Base-by-base conservation (phyloP, 2,329 filamentous ascomycete genomes). In the Xylaria polymorpha region DNA sequence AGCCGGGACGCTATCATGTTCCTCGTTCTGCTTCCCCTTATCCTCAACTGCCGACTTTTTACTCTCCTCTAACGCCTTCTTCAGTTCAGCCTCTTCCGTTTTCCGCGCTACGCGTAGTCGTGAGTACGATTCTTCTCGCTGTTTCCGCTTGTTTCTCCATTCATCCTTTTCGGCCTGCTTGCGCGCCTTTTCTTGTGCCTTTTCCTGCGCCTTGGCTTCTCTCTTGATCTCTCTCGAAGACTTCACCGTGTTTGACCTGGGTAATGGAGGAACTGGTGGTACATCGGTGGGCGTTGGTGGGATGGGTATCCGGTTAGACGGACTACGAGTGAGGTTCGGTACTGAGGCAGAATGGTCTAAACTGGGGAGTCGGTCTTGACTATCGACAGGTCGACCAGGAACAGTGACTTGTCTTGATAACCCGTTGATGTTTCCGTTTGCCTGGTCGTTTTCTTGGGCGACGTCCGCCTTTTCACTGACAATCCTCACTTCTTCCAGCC, bases 301-400 rank as follows among this genome's bases (percentile, higher is more conserved):
- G 25, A 77, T 72, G 2, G 77, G 77, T 46, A 80, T 71, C 22
- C 79, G 78, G 32, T 69, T 66, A 66, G 74, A 70, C 69, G 74
- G 57, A 51, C 66, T 63, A 50, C 62, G 35, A 22, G 66, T 59
- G 39, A 74, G 73, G 39, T 66, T 76, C 1, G 90, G 91, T 0
- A 90, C 89, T 1, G 92, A 92, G 25, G 85, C 84, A 9, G 89
- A 88, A 74, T 93, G 91, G 25, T 90, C 88, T 8, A 95, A 83
- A 32, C 83, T 87, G 12, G 84, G 83, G 75, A 91, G 87, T 1
- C 82, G 79, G 14, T 88, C 85, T 20, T 83, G 83, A 7, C 88
- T 84, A 2, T 83, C 81, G 0, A 81, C 75, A 10, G 83, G 81
- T 4, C 82, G 81, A 29, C 77, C 75, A 0, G 88, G 86, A 53